These are phyloP conservation scores for Naegleria fowleri DNA, from an alignment of 208 protist genomes.

Conservation along the genomic window DNA sequence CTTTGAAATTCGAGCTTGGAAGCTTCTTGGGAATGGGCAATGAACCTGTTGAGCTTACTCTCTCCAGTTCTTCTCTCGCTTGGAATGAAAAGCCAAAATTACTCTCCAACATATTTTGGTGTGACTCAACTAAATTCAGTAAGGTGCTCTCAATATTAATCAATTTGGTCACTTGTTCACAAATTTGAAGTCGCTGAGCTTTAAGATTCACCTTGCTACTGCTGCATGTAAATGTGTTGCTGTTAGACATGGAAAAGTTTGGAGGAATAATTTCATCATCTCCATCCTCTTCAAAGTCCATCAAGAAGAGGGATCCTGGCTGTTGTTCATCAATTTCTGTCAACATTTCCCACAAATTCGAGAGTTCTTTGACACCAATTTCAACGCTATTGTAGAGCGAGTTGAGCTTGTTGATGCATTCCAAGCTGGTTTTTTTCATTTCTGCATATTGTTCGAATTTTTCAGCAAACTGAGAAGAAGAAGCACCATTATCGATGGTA, in stretches of 20 bases:
- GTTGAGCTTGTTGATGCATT: not conserved
- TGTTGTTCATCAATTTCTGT: not conserved
- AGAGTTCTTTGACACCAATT: not conserved
- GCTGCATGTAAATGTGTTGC: not conserved
- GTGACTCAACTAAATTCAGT: not conserved
- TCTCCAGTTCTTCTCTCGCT: not conserved
- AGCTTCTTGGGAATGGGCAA: not conserved
- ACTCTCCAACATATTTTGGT: not conserved
- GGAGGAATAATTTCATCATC: not conserved
- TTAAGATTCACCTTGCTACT: not conserved
- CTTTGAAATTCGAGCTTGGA: not conserved
- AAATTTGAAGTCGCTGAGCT: not conserved
- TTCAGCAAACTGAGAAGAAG: not conserved
- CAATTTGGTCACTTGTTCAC: not conserved
- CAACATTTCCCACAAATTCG: not conserved
- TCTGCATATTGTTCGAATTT: not conserved
- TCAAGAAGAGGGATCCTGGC: not conserved
- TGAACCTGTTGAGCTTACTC: not conserved
- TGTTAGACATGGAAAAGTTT: not conserved
- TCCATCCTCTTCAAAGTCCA: not conserved
- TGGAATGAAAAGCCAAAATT: not conserved
- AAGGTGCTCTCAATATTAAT: not conserved
- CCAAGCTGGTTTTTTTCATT: not conserved
- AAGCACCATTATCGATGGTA: not conserved
- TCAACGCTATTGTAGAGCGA: not conserved